Evolutionary conservation across 257 asterid genomes (phyloP), one percentile per base, ranked within the genome.

Genomic region (Nyctanthes arbortristis): DNA sequence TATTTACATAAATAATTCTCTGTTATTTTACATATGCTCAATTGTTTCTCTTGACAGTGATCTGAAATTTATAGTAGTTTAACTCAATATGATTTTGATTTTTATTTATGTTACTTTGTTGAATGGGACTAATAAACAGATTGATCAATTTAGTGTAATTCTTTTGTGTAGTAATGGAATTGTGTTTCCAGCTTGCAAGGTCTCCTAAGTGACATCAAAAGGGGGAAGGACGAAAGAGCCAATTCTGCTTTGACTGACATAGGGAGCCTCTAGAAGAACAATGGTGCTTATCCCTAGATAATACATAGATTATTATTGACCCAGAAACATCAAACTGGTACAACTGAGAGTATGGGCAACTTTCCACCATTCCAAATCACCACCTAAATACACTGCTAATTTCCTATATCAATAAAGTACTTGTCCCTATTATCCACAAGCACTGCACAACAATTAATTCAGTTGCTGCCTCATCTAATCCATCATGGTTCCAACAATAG

Each of bases 191-290:
- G 63, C 63, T 57, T 9, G 34, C 63, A 16, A 35, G 29, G 35
- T 57, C 63, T 2, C 33, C 63, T 7, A 57, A 57, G 25, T 57
- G 34, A 57, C 34, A 20, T 57, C 9, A 57, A 57, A 20, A 57
- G 29, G 63, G 63, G 34, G 63, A 35, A 25, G 63, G 63, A 10
- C 63, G 34, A 11, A 57, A 57, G 34, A 57, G 63, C 63, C 35
- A 57, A 20, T 29, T 57, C 34, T 57, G 29, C 34, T 18, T 57
- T n/a, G 20, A 57, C 29, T 7, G 63, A 57, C 34, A 57, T 57
- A 16, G 63, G 63, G n/a, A 57, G 63, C 35, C 29, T 32, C 63
- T 57, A 35, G 63, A 57, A 57, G 35, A 57, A 57, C 63, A 57
- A 57, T 29, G 63, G 63, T 16, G 16, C 34, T 29, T 18, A n/a